These are phyloP conservation scores for Ormosia emarginata DNA, from an alignment of 306 rosid species.

Conservation along the genomic window DNA sequence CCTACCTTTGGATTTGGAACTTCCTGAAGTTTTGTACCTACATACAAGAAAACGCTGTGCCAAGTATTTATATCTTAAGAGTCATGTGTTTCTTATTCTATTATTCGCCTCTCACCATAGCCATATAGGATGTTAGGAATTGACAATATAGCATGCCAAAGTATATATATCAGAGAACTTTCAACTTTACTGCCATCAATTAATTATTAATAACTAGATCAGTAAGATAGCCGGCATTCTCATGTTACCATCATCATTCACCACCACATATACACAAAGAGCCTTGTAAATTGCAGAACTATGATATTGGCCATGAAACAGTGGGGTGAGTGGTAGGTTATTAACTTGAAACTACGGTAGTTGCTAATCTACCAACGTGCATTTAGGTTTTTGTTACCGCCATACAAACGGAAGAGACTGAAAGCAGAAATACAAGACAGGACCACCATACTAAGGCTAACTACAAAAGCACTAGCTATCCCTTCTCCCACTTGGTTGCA, in stretches of 20 bases:
- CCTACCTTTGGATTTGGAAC: no score
- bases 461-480: slow-evolving; percentile 57
- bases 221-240: neutral
- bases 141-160: neutral
- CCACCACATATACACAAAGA: slow-evolving; percentile 11
- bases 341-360: neutral
- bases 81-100: no score
- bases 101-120: neutral
- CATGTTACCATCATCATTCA: slow-evolving; percentile 12
- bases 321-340: neutral
- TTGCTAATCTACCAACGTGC: slow-evolving; percentile 37
- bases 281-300: slow-evolving; percentile 18
- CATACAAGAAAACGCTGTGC: no score
- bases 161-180: neutral
- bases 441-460: slow-evolving; percentile 56
- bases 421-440: slow-evolving; percentile 79
- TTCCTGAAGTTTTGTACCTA: no score
- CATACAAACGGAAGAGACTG: slow-evolving; percentile 83
- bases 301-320: neutral
- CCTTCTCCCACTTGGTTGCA: slow-evolving; percentile 90
- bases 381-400: slow-evolving; percentile 45
- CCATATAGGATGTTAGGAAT: neutral
- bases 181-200: slow-evolving; percentile 2
- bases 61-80: neutral
- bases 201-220: neutral